phyloP scores from a whole-genome alignment of 352 stramenopile genomes.

The Blastocystis sp. region DNA sequence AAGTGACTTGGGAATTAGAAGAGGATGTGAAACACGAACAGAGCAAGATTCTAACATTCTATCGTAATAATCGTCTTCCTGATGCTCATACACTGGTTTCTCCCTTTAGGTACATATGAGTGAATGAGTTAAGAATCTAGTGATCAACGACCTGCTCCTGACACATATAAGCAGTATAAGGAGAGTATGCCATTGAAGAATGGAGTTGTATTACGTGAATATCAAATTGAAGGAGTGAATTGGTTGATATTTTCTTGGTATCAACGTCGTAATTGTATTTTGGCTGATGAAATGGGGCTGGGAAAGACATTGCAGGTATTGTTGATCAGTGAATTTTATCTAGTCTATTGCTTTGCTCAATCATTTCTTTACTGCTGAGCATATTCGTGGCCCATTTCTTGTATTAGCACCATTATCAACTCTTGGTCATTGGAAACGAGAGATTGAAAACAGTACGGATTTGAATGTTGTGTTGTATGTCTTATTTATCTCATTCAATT shows the following conservation, averaged over 20 bases:
- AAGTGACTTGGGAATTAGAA: conserved; percentile 80
- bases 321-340: background rate
- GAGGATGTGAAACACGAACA: conserved; percentile 78
- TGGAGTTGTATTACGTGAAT: conserved; percentile 81
- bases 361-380: conserved; percentile 71
- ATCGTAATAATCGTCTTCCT: conserved; percentile 24
- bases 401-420: conserved; percentile 93
- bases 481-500: background rate
- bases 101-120: background rate
- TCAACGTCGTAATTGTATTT: conserved; percentile 76
- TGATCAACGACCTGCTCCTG: conserved; percentile 37
- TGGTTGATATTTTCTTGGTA: conserved; percentile 96
- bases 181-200: conserved; percentile 77
- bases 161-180: conserved; percentile 71
- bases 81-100: conserved; percentile 35
- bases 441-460: conserved; percentile 93
- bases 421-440: conserved; percentile 94
- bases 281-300: conserved; percentile 73
- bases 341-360: conserved; percentile 73
- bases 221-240: conserved; percentile 94
- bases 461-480: conserved; percentile 94
- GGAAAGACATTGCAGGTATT: conserved; percentile 67
- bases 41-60: conserved; percentile 66
- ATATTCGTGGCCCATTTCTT: conserved; percentile 89
- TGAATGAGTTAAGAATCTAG: background rate